Conservation (phyloP, 768 basidiomycete species). For the Boletus pseudo-olivaceus region DNA sequence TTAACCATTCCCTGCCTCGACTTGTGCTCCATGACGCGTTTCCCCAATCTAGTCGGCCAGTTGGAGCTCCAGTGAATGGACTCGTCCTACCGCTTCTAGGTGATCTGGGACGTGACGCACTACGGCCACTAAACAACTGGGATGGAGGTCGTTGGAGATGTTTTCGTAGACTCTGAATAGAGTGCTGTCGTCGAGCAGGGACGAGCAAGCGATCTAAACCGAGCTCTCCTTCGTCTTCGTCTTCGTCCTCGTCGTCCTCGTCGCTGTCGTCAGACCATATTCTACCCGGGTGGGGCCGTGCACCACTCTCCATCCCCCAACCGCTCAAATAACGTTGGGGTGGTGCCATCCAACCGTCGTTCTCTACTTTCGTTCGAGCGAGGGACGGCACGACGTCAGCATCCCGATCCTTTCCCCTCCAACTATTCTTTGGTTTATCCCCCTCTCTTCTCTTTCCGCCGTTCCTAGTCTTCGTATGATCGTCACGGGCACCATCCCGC, state of each 20-base stretch:
- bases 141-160: slow-evolving; percentile 43
- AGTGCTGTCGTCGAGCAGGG: slow-evolving; percentile 68
- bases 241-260: slow-evolving; percentile 36
- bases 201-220: slow-evolving; percentile 65
- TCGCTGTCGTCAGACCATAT: slow-evolving; percentile 25
- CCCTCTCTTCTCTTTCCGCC: slow-evolving; percentile 26
- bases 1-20: slow-evolving; percentile 24
- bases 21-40: slow-evolving; percentile 21
- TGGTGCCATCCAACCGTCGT: slow-evolving; percentile 47
- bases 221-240: slow-evolving; percentile 55
- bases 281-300: slow-evolving; percentile 11
- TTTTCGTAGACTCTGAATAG: slow-evolving; percentile 66
- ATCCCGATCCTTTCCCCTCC: slow-evolving; percentile 29
- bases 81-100: slow-evolving; percentile 18
- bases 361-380: slow-evolving; percentile 57
- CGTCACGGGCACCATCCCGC: slow-evolving; percentile 25
- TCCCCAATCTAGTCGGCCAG: slow-evolving; percentile 13
- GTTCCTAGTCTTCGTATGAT: slow-evolving; percentile 7
- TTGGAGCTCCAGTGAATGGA: slow-evolving; percentile 12
- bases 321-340: slow-evolving; percentile 34
- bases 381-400: slow-evolving; percentile 52
- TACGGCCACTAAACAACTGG: slow-evolving; percentile 10
- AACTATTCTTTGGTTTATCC: slow-evolving; percentile 17
- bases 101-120: slow-evolving; percentile 9
- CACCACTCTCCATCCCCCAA: slow-evolving; percentile 27